Conservation (phyloP, 305 asterid genomes). For the Fraxinus floribunda region DNA sequence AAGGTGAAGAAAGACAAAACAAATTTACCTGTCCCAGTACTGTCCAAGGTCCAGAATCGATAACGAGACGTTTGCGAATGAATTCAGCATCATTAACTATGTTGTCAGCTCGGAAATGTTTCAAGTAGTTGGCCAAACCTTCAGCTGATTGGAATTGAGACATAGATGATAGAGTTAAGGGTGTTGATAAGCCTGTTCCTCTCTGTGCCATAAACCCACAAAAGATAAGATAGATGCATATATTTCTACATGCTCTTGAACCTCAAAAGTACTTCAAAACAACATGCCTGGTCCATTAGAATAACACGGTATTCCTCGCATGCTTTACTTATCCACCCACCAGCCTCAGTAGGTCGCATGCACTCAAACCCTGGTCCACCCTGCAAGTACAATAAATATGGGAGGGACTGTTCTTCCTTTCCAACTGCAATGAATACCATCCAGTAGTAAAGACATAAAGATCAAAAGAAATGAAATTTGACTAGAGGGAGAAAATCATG, state of each 20-base stretch:
- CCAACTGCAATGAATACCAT: conserved; percentile 50
- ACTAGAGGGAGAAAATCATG: conserved; percentile 4
- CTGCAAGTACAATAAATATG: conserved; percentile 66
- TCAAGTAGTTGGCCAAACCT: conserved; percentile 65
- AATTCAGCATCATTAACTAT: conserved; percentile 88
- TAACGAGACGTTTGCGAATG: conserved; percentile 72
- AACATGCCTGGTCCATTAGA: conserved; percentile 90
- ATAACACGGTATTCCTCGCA: conserved; percentile 83
- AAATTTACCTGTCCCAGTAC: conserved; percentile 77
- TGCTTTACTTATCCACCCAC: conserved; percentile 92
- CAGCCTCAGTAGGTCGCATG: conserved; percentile 73
- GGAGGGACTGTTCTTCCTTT: conserved; percentile 69
- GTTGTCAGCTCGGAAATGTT: conserved; percentile 86
- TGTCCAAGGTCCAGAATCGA: conserved; percentile 80
- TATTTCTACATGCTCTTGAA: conserved; percentile 11
- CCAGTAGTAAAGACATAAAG: conserved; percentile 21
- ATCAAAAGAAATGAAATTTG: background rate
- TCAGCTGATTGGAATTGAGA: conserved; percentile 66
- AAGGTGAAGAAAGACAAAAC: conserved; percentile 5
- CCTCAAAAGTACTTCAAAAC: conserved; percentile 16
- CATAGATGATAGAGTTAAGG: conserved; percentile 79
- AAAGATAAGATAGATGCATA: conserved; percentile 11
- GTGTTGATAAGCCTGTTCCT: conserved; percentile 93
- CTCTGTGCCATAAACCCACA: conserved; percentile 61
- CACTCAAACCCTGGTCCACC: conserved; percentile 89